phyloP scores from a whole-genome alignment of 1,284 basidiomycete genomes.

The Phellopilus nigrolimitatus region DNA sequence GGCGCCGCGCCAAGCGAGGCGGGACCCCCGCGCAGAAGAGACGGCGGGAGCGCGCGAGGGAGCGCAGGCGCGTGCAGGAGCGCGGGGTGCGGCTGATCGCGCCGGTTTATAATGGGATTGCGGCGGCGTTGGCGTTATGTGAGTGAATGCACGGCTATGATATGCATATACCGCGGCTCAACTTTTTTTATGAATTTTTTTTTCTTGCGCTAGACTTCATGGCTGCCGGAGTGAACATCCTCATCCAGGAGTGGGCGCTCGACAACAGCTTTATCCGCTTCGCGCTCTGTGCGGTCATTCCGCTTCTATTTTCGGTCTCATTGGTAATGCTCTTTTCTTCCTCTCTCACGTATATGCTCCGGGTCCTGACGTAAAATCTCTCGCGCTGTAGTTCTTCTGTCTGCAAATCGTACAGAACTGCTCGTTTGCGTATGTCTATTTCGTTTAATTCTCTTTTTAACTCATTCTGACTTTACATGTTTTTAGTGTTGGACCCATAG shows the following conservation, averaged over 20 bases:
- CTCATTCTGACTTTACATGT: too few relatives aligned
- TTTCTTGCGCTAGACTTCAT: constrained; percentile 43
- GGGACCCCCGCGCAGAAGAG: neutral
- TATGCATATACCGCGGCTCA: too few relatives aligned
- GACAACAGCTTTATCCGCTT: constrained; percentile 64
- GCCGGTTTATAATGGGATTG: constrained; percentile 72
- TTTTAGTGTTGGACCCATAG: constrained; percentile 73
- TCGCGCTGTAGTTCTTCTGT: constrained; percentile 67
- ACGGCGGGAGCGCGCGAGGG: neutral
- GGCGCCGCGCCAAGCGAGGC: constrained; percentile 13
- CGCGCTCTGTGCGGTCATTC: constrained; percentile 56
- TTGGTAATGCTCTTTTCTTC: constrained; percentile 44
- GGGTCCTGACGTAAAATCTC: neutral
- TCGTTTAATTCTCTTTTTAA: too few relatives aligned
- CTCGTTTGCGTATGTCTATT: constrained; percentile 54
- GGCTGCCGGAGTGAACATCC: constrained; percentile 46
- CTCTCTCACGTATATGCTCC: neutral
- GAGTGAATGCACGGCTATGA: constrained; percentile 50
- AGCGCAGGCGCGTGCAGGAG: constrained; percentile 7
- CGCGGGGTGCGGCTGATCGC: constrained; percentile 50
- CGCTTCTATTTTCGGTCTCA: constrained; percentile 69
- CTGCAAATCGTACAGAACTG: constrained; percentile 58
- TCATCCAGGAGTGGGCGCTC: constrained; percentile 63
- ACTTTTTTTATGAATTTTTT: constrained; percentile 11
- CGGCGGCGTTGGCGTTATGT: constrained; percentile 63